Conservation (phyloP, 2,329 filamentous ascomycete genomes). For the Periglandula ipomoeae region DNA sequence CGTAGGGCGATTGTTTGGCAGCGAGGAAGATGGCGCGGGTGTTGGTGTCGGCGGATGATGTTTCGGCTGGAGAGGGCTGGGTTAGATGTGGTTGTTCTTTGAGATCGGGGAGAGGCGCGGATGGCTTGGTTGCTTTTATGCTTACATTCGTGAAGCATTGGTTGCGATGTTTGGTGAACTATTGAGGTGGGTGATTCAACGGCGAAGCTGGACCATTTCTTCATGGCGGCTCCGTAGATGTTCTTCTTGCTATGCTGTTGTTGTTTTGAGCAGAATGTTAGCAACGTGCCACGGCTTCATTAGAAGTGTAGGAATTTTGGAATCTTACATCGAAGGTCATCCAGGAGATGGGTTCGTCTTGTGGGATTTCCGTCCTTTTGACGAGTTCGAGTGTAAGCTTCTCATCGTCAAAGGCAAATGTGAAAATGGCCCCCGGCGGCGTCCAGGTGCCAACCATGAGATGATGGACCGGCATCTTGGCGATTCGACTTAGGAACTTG, state of each 20-base stretch:
- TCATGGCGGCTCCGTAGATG: slow-evolving; percentile 86
- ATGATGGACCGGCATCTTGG: slow-evolving; percentile 68
- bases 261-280: not conserved
- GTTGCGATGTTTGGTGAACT: slow-evolving; percentile 62
- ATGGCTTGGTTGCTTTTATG: not conserved
- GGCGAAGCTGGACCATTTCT: slow-evolving; percentile 80
- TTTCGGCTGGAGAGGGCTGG: slow-evolving; percentile 52
- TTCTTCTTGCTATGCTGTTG: slow-evolving; percentile 70
- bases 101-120: no score
- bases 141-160: slow-evolving; percentile 68
- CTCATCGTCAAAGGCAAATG: slow-evolving; percentile 79
- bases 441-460: slow-evolving; percentile 92
- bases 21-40: slow-evolving; percentile 87
- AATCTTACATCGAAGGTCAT: slow-evolving; percentile 69
- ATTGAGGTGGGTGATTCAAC: slow-evolving; percentile 71
- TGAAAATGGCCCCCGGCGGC: slow-evolving; percentile 81
- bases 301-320: no score
- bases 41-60: slow-evolving; percentile 61
- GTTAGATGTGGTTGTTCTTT: not conserved
- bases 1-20: slow-evolving; percentile 66
- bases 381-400: slow-evolving; percentile 63
- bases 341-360: slow-evolving; percentile 86
- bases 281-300: no score
- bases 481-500: slow-evolving; percentile 1
- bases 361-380: slow-evolving; percentile 71